Evolutionary conservation across 441 rosid genomes (phyloP), one percentile per base, ranked within the genome.

Genomic region (Gossypium gossypioides): DNA sequence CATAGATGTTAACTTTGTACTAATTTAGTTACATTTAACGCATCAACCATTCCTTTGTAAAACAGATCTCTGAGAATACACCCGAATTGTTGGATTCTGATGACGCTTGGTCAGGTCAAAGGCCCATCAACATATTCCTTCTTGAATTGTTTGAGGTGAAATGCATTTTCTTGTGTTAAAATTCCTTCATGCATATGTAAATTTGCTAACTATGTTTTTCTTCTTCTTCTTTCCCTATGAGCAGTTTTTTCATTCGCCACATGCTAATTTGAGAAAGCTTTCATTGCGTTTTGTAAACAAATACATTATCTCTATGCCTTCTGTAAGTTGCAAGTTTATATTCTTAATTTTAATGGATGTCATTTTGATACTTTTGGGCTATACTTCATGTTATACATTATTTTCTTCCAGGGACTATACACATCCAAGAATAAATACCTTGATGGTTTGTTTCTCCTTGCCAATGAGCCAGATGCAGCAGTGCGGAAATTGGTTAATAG

Each of bases 211-310:
- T 34, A 12, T 37, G 22, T 69, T 29, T 55, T 72, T 77, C 6
- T 27, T 27, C 32, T 4, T 73, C 70, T 48, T 32, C 1, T 71
- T 77, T 63, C 71, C 44, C 63, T 72, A 46, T 82, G 75, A 80
- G 37, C 97, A 96, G 99, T 82, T 93, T 81, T 96, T 96, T 79
- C 98, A 83, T 81, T 96, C 99, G 4, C 89, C 98, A 13, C 96
- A 96, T 81, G 64, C 92, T 69, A 85, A 92, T 15, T 77, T 96
- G 73, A 87, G 90, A 81, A 96, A 88, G 84, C 91, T 91, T 78
- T 86, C 99, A 57, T 76, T 96, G 83, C 92, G 89, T 74, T 93
- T 92, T 50, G 91, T 96, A 72, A 93, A 96, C 83, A 90, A 93
- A 67, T 93, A 83, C 80, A 82, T 96, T 71, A 89, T 88, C 88